phyloP scores from a whole-genome alignment of 805 yeast genomes.

The Cyberlindnera mrakii region DNA sequence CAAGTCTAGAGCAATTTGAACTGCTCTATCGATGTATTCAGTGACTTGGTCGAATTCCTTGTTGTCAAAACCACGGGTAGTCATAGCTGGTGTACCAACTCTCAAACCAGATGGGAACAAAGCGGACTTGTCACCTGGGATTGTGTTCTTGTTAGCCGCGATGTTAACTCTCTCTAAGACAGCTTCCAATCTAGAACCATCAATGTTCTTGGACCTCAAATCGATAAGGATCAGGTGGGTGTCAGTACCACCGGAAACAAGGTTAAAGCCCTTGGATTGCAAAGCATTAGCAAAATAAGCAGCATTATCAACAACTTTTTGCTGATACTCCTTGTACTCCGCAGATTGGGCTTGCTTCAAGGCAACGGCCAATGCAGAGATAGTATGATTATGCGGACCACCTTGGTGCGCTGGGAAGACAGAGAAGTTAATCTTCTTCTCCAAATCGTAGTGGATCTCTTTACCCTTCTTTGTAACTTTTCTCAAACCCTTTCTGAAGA shows the following conservation, averaged over 20 bases:
- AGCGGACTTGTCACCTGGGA: constrained; percentile 95
- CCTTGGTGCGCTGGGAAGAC: constrained; percentile 99
- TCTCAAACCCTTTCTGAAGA: constrained; percentile 92
- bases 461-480: constrained; percentile 78
- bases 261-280: constrained; percentile 53
- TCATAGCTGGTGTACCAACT: constrained; percentile 98
- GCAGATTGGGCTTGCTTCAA: constrained; percentile 87
- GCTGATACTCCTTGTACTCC: constrained; percentile 82
- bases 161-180: constrained; percentile 85
- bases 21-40: constrained; percentile 73
- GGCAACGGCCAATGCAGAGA: constrained; percentile 93
- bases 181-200: constrained; percentile 94
- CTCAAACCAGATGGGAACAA: constrained; percentile 94
- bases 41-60: constrained; percentile 80
- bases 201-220: constrained; percentile 68
- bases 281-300: constrained; percentile 68
- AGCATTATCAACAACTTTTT: constrained; percentile 77
- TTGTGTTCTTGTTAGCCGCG: constrained; percentile 93
- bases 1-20: constrained; percentile 56
- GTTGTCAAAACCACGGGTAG: constrained; percentile 84
- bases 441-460: constrained; percentile 80
- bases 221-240: constrained; percentile 87
- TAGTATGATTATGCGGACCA: constrained; percentile 99
- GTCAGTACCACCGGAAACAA: constrained; percentile 93
- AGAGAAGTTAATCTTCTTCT: constrained; percentile 87